These are phyloP conservation scores for Microcera coccophila DNA, from an alignment of 2,329 filamentous ascomycete species.

Conservation along the genomic window DNA sequence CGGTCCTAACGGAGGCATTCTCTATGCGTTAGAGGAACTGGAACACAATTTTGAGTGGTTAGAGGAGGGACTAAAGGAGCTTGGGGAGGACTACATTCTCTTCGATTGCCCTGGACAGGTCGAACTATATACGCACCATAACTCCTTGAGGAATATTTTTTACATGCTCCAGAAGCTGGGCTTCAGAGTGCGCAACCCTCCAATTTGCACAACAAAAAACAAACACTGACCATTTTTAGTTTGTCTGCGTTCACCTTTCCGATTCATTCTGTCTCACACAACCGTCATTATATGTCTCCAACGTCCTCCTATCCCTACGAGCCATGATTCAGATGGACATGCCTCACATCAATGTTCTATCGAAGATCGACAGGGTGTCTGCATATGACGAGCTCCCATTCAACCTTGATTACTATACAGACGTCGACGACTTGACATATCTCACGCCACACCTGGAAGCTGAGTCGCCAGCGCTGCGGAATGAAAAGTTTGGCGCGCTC, in stretches of 20 bases:
- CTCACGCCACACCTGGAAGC: constrained; percentile 75
- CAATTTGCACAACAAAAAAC: background rate
- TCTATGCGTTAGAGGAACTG: constrained; percentile 93
- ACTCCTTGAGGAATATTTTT: constrained; percentile 86
- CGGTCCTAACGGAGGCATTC: constrained; percentile 85
- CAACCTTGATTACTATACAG: constrained; percentile 95
- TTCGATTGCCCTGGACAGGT: constrained; percentile 98
- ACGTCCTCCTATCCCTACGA: constrained; percentile 84
- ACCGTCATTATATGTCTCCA: constrained; percentile 91
- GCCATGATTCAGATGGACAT: constrained; percentile 99
- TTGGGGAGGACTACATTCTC: constrained; percentile 86
- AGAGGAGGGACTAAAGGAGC: constrained; percentile 70
- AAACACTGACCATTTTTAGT: constrained; percentile 47
- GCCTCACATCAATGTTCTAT: constrained; percentile 90
- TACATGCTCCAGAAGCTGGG: constrained; percentile 84
- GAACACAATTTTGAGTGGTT: constrained; percentile 94
- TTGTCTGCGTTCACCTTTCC: constrained; percentile 88
- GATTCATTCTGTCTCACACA: constrained; percentile 92
- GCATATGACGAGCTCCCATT: constrained; percentile 85
- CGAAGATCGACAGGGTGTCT: constrained; percentile 92
- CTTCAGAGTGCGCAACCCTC: constrained; percentile 65
- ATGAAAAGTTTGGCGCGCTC: constrained; percentile 74
- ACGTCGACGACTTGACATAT: constrained; percentile 88
- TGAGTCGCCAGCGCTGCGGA: constrained; percentile 67
- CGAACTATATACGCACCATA: constrained; percentile 94